Evolutionary conservation across 2,329 filamentous ascomycete species (phyloP).

Genomic region (Colletotrichum sp.): DNA sequence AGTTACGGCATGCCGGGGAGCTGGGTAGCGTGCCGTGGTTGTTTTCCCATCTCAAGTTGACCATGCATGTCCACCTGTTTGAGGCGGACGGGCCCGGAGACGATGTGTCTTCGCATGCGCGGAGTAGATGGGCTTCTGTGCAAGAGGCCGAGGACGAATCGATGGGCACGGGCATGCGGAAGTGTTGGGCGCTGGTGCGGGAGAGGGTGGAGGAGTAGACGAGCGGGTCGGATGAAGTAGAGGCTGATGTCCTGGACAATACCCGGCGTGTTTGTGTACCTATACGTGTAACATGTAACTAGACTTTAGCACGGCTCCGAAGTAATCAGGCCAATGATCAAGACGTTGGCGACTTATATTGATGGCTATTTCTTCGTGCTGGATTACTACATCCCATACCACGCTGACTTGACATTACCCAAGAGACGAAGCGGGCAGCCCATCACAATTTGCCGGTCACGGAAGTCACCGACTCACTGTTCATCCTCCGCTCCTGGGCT

Average conservation of each 20-base stretch:
- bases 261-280: background rate
- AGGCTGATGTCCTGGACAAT: background rate
- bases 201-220: slow-evolving; percentile 7
- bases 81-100: slow-evolving; percentile 29
- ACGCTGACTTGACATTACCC: rapidly evolving
- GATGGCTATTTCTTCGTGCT: background rate
- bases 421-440: rapidly evolving
- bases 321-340: background rate
- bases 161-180: slow-evolving; percentile 65
- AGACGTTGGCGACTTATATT: too few relatives aligned
- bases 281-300: background rate
- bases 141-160: slow-evolving; percentile 51
- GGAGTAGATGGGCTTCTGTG: slow-evolving; percentile 41
- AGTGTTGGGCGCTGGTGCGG: slow-evolving; percentile 56
- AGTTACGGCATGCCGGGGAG: slow-evolving; percentile 40
- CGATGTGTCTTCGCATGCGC: background rate
- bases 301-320: background rate
- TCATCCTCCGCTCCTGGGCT: background rate
- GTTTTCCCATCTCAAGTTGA: slow-evolving; percentile 62
- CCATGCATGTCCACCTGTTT: slow-evolving; percentile 63
- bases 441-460: background rate
- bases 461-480: background rate
- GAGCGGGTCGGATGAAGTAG: background rate
- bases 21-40: slow-evolving; percentile 61
- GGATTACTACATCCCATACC: background rate